Evolutionary conservation across 2,329 filamentous ascomycete species (phyloP).

Genomic region (Herpotrichia juniperi): DNA sequence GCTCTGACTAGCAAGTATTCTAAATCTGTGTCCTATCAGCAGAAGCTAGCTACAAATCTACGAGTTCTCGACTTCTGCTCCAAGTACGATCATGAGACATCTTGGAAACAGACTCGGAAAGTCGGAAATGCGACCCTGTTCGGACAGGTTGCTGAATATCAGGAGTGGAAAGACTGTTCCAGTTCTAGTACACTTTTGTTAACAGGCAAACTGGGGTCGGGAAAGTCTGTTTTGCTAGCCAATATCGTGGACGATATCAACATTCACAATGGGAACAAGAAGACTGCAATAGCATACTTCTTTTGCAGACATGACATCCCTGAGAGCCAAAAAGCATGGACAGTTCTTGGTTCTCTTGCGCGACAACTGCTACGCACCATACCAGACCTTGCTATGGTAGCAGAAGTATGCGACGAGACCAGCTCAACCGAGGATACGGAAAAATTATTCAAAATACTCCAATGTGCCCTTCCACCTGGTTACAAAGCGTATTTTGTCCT

Average conservation of each 20-base stretch:
- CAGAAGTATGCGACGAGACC: slow-evolving; percentile 8
- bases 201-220: slow-evolving; percentile 51
- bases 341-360: slow-evolving; percentile 28
- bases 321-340: slow-evolving; percentile 28
- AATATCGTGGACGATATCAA: slow-evolving; percentile 47
- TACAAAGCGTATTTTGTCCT: slow-evolving; percentile 23
- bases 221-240: slow-evolving; percentile 54
- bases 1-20: slow-evolving; percentile 29
- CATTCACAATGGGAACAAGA: slow-evolving; percentile 5
- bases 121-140: slow-evolving; percentile 43
- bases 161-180: slow-evolving; percentile 30
- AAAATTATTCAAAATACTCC: slow-evolving; percentile 25
- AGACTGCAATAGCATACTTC: slow-evolving; percentile 27
- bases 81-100: slow-evolving; percentile 46
- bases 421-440: slow-evolving; percentile 15
- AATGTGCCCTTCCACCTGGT: slow-evolving; percentile 14
- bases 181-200: slow-evolving; percentile 40
- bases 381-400: slow-evolving; percentile 21
- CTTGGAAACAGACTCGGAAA: slow-evolving; percentile 53
- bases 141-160: slow-evolving; percentile 23
- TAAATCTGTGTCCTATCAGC: slow-evolving; percentile 19
- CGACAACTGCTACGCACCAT: slow-evolving; percentile 45
- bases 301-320: slow-evolving; percentile 32
- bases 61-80: slow-evolving; percentile 50
- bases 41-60: slow-evolving; percentile 22